These are phyloP conservation scores for Parathielavia appendiculata DNA, from an alignment of 495 filamentous ascomycete species.

Conservation along the genomic window DNA sequence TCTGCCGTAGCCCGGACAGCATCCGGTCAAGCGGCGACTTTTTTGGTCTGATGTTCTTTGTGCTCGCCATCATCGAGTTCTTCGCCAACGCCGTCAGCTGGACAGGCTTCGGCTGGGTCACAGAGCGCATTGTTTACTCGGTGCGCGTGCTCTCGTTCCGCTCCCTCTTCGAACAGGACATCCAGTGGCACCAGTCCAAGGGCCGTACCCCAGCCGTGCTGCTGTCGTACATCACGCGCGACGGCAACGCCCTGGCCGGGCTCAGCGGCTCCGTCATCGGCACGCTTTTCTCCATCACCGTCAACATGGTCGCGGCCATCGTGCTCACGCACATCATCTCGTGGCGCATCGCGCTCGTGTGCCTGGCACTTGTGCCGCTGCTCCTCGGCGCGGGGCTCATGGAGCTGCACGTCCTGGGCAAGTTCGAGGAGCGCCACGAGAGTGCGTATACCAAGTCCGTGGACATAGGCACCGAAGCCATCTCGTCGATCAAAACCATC, in stretches of 20 bases:
- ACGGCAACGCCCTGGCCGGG: conserved; percentile 73
- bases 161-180: conserved; percentile 83
- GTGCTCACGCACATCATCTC: conserved; percentile 63
- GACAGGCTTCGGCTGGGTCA: conserved; percentile 67
- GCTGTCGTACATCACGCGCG: conserved; percentile 71
- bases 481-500: conserved; percentile 78
- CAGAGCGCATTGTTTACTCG: conserved; percentile 67
- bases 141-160: conserved; percentile 74
- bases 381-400: conserved; percentile 74
- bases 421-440: conserved; percentile 66
- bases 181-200: conserved; percentile 75
- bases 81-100: conserved; percentile 63
- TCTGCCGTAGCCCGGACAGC: conserved; percentile 28
- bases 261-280: conserved; percentile 74
- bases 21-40: conserved; percentile 67
- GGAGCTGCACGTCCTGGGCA: conserved; percentile 61
- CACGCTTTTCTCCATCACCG: conserved; percentile 66
- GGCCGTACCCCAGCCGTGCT: conserved; percentile 74
- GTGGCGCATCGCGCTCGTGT: conserved; percentile 85
- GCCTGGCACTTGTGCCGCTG: conserved; percentile 68
- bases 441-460: conserved; percentile 64
- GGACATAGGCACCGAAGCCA: conserved; percentile 78
- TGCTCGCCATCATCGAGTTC: conserved; percentile 73
- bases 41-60: conserved; percentile 86
- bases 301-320: conserved; percentile 63